Percentiles rank a stretch among this genome's conserved stretches.
Conservation (phyloP, 2,329 filamentous ascomycete genomes). For the Venturia pyrina region DNA sequence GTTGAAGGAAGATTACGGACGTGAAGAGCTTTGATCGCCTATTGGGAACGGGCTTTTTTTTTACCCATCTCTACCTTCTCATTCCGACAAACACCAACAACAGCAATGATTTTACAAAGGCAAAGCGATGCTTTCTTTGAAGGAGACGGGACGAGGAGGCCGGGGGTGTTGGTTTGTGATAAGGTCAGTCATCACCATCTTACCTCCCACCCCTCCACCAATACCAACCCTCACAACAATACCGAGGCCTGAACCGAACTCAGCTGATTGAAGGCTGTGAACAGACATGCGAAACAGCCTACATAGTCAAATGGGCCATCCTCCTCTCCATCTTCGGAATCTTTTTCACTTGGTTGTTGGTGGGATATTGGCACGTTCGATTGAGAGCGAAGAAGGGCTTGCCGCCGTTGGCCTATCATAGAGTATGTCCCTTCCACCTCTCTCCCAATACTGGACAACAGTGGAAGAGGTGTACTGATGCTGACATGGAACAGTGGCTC, state of each 20-base stretch:
- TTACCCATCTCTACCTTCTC: too few species aligned
- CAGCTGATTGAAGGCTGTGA: neutral
- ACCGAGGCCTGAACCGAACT: neutral
- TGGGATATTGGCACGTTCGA: conserved; percentile 62
- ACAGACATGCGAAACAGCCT: conserved; percentile 41
- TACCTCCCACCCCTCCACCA: too few species aligned
- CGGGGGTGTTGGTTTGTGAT: neutral
- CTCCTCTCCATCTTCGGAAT: conserved; percentile 51
- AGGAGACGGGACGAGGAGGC: conserved; percentile 1
- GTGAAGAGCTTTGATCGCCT: neutral
- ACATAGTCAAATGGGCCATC: conserved; percentile 62
- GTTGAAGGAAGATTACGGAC: neutral
- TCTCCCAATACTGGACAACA: too few species aligned
- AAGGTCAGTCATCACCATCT: neutral
- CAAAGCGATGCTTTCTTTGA: neutral
- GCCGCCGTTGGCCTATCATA: conserved; percentile 58
- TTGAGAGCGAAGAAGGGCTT: conserved; percentile 55
- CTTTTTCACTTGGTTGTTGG: conserved; percentile 52
- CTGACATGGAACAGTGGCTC: conserved; percentile 5
- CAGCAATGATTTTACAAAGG: neutral
- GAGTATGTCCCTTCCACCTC: conserved; percentile 23
- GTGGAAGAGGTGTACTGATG: neutral
- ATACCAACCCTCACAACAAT: too few species aligned
- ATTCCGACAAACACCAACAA: neutral
- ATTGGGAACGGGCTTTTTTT: neutral